These are phyloP conservation scores for Ramalina intermedia DNA, from an alignment of 495 filamentous ascomycete species.

Conservation along the genomic window DNA sequence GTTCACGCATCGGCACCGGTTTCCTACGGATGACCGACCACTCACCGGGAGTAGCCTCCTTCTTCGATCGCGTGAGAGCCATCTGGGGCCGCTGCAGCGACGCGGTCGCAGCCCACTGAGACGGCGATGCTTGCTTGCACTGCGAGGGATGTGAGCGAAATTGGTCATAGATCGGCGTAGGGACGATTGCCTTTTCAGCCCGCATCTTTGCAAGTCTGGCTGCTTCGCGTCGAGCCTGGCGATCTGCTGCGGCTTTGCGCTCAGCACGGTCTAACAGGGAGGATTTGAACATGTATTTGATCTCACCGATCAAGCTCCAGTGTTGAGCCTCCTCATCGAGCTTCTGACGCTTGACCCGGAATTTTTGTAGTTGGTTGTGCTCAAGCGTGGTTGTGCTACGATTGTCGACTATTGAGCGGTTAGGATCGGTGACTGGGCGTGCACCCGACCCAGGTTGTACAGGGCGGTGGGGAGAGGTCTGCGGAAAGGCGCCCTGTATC, in stretches of 20 bases:
- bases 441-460: too few species aligned
- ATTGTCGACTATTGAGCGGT: background rate
- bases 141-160: background rate
- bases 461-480: too few species aligned
- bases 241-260: conserved; percentile 1
- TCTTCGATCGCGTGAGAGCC: background rate
- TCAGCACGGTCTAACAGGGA: background rate
- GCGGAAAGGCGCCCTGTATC: background rate
- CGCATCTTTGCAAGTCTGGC: background rate
- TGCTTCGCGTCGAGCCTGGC: background rate
- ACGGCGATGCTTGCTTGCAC: background rate
- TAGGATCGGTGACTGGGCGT: background rate
- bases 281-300: background rate
- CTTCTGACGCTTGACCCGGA: background rate
- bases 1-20: background rate
- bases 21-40: background rate
- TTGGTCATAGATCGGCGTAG: background rate
- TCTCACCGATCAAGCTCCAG: conserved; percentile 2
- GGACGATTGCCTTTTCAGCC: background rate
- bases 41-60: background rate
- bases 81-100: background rate
- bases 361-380: background rate
- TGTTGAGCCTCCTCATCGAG: conserved; percentile 1
- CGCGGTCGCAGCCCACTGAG: background rate
- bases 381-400: background rate